Evolutionary conservation across 768 basidiomycete genomes (phyloP).

Genomic region (Tremella fuciformis): DNA sequence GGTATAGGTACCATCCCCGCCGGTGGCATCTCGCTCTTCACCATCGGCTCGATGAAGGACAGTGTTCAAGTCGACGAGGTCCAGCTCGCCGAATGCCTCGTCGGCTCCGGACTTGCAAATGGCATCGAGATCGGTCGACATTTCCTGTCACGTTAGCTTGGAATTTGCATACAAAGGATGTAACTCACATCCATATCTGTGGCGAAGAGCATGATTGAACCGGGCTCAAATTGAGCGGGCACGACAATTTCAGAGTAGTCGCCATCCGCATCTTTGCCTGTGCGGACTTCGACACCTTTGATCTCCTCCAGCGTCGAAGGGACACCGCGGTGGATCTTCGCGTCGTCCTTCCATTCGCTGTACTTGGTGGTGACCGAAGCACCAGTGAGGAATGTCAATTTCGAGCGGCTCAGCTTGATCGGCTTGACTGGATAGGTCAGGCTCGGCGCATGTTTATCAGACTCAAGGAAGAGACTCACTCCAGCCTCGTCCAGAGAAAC

Average conservation of each 20-base stretch:
- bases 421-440: constrained; percentile 64
- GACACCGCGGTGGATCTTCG: constrained; percentile 66
- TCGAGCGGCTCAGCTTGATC: constrained; percentile 75
- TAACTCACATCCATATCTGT: constrained; percentile 64
- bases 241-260: constrained; percentile 74
- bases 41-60: constrained; percentile 80
- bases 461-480: constrained; percentile 56
- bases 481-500: constrained; percentile 71
- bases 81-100: constrained; percentile 68
- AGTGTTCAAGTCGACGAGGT: constrained; percentile 84
- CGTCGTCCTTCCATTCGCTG: constrained; percentile 59
- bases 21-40: constrained; percentile 87
- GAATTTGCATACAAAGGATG: background rate
- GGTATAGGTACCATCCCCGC: constrained; percentile 75
- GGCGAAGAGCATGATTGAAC: constrained; percentile 87
- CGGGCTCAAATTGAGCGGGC: constrained; percentile 90
- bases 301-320: constrained; percentile 68
- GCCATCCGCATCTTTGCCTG: constrained; percentile 65
- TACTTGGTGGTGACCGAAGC: constrained; percentile 68
- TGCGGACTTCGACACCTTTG: constrained; percentile 59
- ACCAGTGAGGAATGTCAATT: constrained; percentile 76
- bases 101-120: constrained; percentile 71
- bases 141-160: constrained; percentile 50
- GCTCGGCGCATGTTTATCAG: background rate
- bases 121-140: constrained; percentile 67